phyloP scores from a whole-genome alignment of 2,329 filamentous ascomycete species.

The Fusarium newnesense region DNA sequence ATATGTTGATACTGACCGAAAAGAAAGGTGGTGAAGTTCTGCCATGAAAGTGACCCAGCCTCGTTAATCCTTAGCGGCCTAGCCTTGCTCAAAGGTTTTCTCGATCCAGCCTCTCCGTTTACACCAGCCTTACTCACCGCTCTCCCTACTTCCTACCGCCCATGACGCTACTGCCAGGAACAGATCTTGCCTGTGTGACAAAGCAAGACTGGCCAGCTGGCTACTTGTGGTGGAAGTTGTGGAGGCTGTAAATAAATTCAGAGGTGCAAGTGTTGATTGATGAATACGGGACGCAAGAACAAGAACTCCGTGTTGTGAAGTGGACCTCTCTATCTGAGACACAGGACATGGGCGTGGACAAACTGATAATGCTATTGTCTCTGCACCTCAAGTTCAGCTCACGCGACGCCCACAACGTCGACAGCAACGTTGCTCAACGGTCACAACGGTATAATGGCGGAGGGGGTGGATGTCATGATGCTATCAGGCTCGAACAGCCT shows the following conservation, averaged over 20 bases:
- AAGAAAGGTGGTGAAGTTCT: not conserved
- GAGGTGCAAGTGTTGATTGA: slow-evolving; percentile 22
- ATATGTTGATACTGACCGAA: not conserved
- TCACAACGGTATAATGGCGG: slow-evolving; percentile 3
- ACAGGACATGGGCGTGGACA: not conserved
- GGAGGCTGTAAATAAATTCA: slow-evolving; percentile 12
- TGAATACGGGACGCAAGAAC: slow-evolving; percentile 30
- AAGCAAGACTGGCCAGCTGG: slow-evolving; percentile 4
- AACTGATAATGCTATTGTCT: slow-evolving; percentile 6
- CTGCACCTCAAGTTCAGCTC: slow-evolving; percentile 15
- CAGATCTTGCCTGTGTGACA: slow-evolving; percentile 12
- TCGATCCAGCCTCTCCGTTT: slow-evolving; percentile 25
- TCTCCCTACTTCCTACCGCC: not conserved
- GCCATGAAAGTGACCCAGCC: not conserved
- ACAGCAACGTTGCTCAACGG: slow-evolving; percentile 6
- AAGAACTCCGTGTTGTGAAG: slow-evolving; percentile 3
- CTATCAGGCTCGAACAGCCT: slow-evolving; percentile 21
- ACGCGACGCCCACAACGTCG: not conserved
- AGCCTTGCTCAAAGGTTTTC: slow-evolving; percentile 3
- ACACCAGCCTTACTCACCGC: slow-evolving; percentile 24
- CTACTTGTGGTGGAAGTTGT: slow-evolving; percentile 24
- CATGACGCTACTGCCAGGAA: slow-evolving; percentile 17
- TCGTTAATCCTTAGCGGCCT: not conserved
- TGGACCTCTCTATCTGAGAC: not conserved
- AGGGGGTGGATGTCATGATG: slow-evolving; percentile 18